A percentile compares a stretch with the other conserved stretches of the same genome.
Evolutionary conservation across 495 filamentous ascomycete genomes (phyloP).

Genomic region (Xylaria intraflava): DNA sequence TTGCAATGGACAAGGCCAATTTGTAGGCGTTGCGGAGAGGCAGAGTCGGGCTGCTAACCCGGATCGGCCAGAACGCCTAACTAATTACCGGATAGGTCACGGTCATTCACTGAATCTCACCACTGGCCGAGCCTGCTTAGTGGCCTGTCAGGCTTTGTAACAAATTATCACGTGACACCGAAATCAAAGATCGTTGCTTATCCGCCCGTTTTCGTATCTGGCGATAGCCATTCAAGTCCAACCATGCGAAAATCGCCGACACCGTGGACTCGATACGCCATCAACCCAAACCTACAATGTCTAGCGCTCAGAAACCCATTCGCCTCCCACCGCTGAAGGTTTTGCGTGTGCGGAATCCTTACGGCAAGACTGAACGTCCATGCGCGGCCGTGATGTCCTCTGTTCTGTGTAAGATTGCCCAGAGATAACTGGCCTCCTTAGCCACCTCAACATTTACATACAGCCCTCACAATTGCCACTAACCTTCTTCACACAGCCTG

Average conservation of each 20-base stretch:
- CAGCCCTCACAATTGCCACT: background rate
- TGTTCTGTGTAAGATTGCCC: constrained; percentile 67
- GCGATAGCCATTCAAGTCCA: background rate
- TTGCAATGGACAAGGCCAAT: too few relatives aligned
- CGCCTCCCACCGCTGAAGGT: constrained; percentile 81
- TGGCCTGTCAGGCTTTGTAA: too few relatives aligned
- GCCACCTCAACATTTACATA: background rate
- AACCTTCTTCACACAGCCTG: constrained; percentile 55
- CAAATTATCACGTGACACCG: background rate
- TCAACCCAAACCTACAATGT: constrained; percentile 16
- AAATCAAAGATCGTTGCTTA: background rate
- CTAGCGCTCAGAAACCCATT: constrained; percentile 47
- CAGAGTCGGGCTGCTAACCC: too few relatives aligned
- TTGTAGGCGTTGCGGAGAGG: too few relatives aligned
- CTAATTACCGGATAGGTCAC: too few relatives aligned
- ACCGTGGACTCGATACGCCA: background rate
- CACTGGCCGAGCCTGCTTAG: too few relatives aligned
- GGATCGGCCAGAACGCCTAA: too few relatives aligned
- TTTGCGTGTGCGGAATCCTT: constrained; percentile 77
- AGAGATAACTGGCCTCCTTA: background rate
- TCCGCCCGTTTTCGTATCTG: background rate
- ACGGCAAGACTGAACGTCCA: constrained; percentile 66
- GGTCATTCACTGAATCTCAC: too few relatives aligned
- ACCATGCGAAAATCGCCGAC: constrained; percentile 2
- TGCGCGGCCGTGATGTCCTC: constrained; percentile 81